Base-by-base conservation (phyloP, 352 stramenopile species). In the Pythium myriotylum region DNA sequence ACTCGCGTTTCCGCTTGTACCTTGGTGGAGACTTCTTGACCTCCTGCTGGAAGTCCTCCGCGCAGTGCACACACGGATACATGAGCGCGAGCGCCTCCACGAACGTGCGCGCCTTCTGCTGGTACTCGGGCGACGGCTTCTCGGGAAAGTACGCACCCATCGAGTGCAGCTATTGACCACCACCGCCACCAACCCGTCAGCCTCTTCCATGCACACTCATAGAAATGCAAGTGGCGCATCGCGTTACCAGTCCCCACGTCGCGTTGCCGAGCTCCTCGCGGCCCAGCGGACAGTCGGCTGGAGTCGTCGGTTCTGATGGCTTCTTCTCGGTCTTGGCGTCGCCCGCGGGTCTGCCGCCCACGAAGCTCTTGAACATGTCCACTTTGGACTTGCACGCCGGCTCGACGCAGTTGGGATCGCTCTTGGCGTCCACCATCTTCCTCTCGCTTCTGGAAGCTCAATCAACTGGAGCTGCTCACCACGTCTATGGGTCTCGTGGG, bases 111-210 rank as follows among this genome's bases (percentile, higher is more conserved):
- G 97, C 92, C 51, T 93, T 89, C 29, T 84, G 42, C 69, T 98
- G 81, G 65, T 98, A 92, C 53, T 98, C 83, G 8, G 66, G 50
- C 0, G 89, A 92, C 35, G 97, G 97, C 53, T 95, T 89, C 17
- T 99, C 94, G 1, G 97, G 96, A 81, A 98, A 99, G 81, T 98
- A 99, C 37, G 97, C 94, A 14, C 95, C 94, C 78, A 95, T 97
- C 13, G 91, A 97, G 63, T 98, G 92, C 40, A 97, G 73, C 87
- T 97, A 35, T 14, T 7, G 9, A 59, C 6, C n/a, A 51, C 4
- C 71, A 27, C 23, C 27, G 55, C 22, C 8, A 51, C 23, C 23
- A 62, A 27, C 45, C 35, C 24, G 17, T 35, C 68, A 35, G 39
- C 14, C 32, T 33, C 5, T 46, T n/a, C n/a, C n/a, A n/a, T n/a